These are phyloP conservation scores for Neostapfia colusana DNA, from an alignment of 176 grass and related monocot species.

Conservation along the genomic window DNA sequence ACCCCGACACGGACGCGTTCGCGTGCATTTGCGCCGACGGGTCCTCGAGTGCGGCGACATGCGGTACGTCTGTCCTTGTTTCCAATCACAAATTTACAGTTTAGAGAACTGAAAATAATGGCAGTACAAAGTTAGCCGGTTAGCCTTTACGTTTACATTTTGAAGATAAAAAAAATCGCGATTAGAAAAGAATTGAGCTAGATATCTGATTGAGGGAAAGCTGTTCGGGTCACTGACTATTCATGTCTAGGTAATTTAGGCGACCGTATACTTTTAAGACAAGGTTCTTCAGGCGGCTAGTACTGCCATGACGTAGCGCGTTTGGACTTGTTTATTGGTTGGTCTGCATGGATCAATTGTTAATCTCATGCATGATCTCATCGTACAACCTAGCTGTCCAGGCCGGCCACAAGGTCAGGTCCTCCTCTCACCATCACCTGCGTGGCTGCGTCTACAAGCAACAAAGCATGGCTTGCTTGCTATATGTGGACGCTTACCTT, in stretches of 20 bases:
- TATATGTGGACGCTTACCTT: conserved; percentile 18
- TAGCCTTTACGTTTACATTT: neutral
- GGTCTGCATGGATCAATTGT: neutral
- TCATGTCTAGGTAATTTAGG: neutral
- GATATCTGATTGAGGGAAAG: neutral
- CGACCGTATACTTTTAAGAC: neutral
- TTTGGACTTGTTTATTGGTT: neutral
- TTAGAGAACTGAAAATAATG: neutral
- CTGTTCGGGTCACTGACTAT: neutral
- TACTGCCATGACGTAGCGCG: neutral
- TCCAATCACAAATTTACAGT: neutral
- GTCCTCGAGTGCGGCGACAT: neutral
- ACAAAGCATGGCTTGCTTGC: neutral
- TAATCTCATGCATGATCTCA: neutral
- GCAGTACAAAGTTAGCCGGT: neutral
- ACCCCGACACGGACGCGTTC: conserved; percentile 23
- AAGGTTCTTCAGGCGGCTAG: neutral
- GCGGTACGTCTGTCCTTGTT: conserved; percentile 25
- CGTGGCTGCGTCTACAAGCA: neutral
- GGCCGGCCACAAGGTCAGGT: neutral
- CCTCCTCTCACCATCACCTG: neutral
- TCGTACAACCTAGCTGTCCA: neutral
- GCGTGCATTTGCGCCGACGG: conserved; percentile 56
- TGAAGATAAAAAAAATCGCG: neutral
- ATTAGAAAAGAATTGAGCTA: neutral